Evolutionary conservation across 1,284 basidiomycete species (phyloP), one percentile per base, ranked within the genome.

Genomic region (Cronartium quercuum): DNA sequence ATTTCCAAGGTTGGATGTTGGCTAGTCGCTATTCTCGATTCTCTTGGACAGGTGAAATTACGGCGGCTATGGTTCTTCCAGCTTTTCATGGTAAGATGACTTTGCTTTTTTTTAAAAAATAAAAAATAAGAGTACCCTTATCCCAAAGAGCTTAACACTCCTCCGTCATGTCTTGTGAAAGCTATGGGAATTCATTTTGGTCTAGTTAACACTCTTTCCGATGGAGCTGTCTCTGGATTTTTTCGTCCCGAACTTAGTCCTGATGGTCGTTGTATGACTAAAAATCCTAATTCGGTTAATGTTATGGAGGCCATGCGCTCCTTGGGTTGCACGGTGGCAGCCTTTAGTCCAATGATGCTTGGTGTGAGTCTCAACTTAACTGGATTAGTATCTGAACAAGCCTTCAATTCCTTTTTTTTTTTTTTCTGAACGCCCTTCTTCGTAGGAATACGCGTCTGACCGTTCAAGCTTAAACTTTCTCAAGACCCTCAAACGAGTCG

Each of bases 141-240:
- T 29, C 29, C 29, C 29, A 29, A 29, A 29, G 29, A 29, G 29
- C 29, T 29, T 29, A 29, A 1, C 2, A 1, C 29, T 29, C 29
- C 29, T 29, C 29, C 29, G 29, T 29, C 29, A 29, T 29, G 2
- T 29, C 29, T 29, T 29, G 29, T 29, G 29, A 29, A 29, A 29
- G 58, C 62, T 41, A 64, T 64, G 62, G 62, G 35, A 9, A 34
- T 34, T 40, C 34, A 38, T 41, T n/a, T 41, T n/a, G 62, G 62
- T 21, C 40, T 37, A 18, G n/a, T 38, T 10, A 21, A 0, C 29
- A 15, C 0, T 37, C 29, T 64, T 15, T 6, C 35, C 5, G 29
- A 41, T 37, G 62, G 38, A 38, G 9, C 62, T 6, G 41, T 64
- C 21, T 37, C 62, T 9, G 62, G 62, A 18, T 40, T 64, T 18